These are phyloP conservation scores for Fusarium sp. DNA, from an alignment of 2,329 filamentous ascomycete genomes.

Conservation along the genomic window DNA sequence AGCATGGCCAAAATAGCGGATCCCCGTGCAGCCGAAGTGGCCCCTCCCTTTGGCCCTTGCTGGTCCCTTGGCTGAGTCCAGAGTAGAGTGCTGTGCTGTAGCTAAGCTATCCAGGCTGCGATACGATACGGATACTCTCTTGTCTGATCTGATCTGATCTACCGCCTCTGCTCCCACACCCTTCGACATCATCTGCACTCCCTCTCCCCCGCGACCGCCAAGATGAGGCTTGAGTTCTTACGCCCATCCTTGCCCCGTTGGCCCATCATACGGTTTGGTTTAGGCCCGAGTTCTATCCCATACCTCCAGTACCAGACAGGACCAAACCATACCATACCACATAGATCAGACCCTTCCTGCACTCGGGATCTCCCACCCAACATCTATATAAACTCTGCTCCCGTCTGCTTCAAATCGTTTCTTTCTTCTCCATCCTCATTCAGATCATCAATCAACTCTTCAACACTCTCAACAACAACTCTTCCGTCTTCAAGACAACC, in stretches of 20 bases:
- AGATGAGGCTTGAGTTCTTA: conserved; percentile 42
- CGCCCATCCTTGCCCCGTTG: conserved; percentile 42
- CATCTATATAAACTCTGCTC: conserved; percentile 48
- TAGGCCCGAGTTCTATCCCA: conserved; percentile 40
- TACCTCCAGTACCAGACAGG: conserved; percentile 22
- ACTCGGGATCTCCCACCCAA: conserved; percentile 35
- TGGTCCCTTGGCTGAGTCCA: conserved; percentile 16
- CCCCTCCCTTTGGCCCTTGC: conserved; percentile 34
- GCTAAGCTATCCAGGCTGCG: background rate
- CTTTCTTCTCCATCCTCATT: conserved; percentile 46
- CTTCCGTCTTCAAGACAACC: conserved; percentile 40
- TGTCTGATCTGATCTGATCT: conserved; percentile 35
- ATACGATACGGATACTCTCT: conserved; percentile 5
- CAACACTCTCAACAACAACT: conserved; percentile 36
- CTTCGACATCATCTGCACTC: conserved; percentile 30
- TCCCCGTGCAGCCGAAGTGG: conserved; percentile 48
- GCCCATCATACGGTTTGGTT: conserved; percentile 48
- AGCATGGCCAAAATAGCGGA: conserved; percentile 41
- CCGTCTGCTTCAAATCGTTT: conserved; percentile 37
- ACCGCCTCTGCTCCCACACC: conserved; percentile 29
- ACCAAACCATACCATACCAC: conserved; percentile 17
- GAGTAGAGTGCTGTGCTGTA: conserved; percentile 10
- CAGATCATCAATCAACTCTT: conserved; percentile 45
- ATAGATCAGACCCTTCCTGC: conserved; percentile 33
- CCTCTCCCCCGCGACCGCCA: conserved; percentile 45